Evolutionary conservation across 768 basidiomycete genomes (phyloP).

Genomic region (Suillus variegatus): DNA sequence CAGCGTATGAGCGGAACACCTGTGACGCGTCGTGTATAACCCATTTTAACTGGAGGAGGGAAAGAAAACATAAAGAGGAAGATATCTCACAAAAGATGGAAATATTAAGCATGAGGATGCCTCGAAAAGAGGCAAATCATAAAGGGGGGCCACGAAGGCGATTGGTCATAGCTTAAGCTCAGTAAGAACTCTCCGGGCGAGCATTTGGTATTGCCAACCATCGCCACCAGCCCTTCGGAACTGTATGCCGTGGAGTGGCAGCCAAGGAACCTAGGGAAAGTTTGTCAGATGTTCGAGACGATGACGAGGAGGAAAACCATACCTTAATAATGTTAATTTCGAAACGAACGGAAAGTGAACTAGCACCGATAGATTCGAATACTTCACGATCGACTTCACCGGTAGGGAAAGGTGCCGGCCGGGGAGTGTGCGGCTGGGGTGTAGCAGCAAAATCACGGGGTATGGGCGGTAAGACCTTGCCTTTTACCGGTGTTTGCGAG

Average conservation of each 20-base stretch:
- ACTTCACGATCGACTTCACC: slow-evolving; percentile 67
- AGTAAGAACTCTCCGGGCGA: slow-evolving; percentile 84
- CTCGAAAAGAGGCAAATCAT: slow-evolving; percentile 3
- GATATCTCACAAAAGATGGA: slow-evolving; percentile 23
- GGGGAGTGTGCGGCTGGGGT: slow-evolving; percentile 36
- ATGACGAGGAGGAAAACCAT: slow-evolving; percentile 2
- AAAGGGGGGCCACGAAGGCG: background rate
- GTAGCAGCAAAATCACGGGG: slow-evolving; percentile 63
- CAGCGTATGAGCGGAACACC: slow-evolving; percentile 6
- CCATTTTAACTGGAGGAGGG: slow-evolving; percentile 4
- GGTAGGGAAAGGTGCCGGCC: slow-evolving; percentile 57
- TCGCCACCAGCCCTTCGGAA: slow-evolving; percentile 90
- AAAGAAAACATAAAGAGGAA: slow-evolving; percentile 7
- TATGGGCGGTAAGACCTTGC: slow-evolving; percentile 76
- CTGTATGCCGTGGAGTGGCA: slow-evolving; percentile 93
- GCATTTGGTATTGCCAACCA: slow-evolving; percentile 97
- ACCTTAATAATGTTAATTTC: slow-evolving; percentile 99
- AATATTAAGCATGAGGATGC: slow-evolving; percentile 19
- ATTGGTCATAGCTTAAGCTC: slow-evolving; percentile 76
- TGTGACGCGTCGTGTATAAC: slow-evolving; percentile 5
- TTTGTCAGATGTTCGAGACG: slow-evolving; percentile 5
- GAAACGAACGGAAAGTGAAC: slow-evolving; percentile 86
- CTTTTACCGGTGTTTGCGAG: slow-evolving; percentile 53
- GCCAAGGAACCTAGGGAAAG: slow-evolving; percentile 74
- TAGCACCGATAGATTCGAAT: slow-evolving; percentile 75